A percentile compares a stretch with the other conserved stretches of the same genome.
These are phyloP conservation scores for Limnanthes douglasii DNA, from an alignment of 345 rosid genomes.

Conservation along the genomic window DNA sequence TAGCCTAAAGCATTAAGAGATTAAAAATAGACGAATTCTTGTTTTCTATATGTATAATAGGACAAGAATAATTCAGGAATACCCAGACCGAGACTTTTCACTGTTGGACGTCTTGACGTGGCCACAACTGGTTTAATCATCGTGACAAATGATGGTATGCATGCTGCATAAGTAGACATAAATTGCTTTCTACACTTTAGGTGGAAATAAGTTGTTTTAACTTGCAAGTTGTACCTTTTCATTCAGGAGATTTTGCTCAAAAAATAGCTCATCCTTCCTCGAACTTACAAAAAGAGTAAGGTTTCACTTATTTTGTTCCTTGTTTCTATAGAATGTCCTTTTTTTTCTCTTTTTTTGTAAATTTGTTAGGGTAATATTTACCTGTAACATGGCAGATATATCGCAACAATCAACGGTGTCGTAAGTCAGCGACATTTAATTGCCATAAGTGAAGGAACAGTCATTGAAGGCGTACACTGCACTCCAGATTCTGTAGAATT, in stretches of 20 bases:
- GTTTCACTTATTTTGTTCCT: constrained; percentile 2
- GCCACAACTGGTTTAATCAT: constrained; percentile 81
- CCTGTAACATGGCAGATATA: constrained; percentile 37
- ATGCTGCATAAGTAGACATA: not conserved
- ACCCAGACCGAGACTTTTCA: constrained; percentile 79
- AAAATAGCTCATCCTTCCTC: constrained; percentile 81
- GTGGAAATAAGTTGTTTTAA: too few relatives aligned
- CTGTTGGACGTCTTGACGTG: constrained; percentile 96
- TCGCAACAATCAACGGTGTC: constrained; percentile 56
- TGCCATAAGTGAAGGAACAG: constrained; percentile 58
- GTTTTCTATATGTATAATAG: constrained; percentile 15
- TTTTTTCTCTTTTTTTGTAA: not conserved
- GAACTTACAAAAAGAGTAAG: constrained; percentile 76
- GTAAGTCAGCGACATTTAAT: constrained; percentile 53
- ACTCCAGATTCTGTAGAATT: constrained; percentile 83
- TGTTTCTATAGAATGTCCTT: not conserved
- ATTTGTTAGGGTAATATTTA: constrained; percentile 5
- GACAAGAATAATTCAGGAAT: constrained; percentile 50
- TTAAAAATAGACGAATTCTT: too few relatives aligned
- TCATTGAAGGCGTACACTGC: constrained; percentile 67
- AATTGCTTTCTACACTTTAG: constrained; percentile 2
- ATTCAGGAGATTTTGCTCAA: constrained; percentile 82
- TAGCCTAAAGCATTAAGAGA: too few relatives aligned
- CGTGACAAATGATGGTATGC: constrained; percentile 80
- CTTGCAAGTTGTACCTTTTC: constrained; percentile 5